These are phyloP conservation scores for Ogataea pini DNA, from an alignment of 805 yeast genomes.

Conservation along the genomic window DNA sequence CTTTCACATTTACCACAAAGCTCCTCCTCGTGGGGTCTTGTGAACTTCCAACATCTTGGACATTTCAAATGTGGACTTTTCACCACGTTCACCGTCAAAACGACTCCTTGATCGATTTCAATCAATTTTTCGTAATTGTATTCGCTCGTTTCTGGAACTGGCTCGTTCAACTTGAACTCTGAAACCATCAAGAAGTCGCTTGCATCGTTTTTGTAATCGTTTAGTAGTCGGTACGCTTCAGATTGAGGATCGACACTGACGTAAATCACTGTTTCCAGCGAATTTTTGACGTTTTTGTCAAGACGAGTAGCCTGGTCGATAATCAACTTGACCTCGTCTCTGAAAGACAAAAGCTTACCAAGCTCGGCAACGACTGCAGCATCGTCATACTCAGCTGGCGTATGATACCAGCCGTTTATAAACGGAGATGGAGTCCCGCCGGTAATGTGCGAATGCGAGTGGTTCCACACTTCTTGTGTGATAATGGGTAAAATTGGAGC, in stretches of 20 bases:
- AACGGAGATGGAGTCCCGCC: constrained; percentile 44
- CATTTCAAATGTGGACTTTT: constrained; percentile 55
- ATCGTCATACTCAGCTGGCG: constrained; percentile 39
- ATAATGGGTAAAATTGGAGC: constrained; percentile 83
- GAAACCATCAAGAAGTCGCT: constrained; percentile 68
- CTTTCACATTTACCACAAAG: constrained; percentile 68
- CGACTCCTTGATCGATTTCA: constrained; percentile 30
- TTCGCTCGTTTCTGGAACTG: constrained; percentile 3
- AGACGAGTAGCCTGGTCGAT: constrained; percentile 58
- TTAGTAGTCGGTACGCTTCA: constrained; percentile 19
- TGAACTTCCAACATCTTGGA: constrained; percentile 92
- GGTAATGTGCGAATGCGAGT: constrained; percentile 40
- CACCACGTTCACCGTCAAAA: constrained; percentile 40
- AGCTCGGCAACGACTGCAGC: constrained; percentile 45
- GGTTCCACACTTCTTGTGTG: constrained; percentile 86
- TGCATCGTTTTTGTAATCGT: constrained; percentile 43
- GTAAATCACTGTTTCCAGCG: constrained; percentile 57
- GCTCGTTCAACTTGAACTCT: constrained; percentile 41
- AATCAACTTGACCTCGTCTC: constrained; percentile 49
- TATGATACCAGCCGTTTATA: constrained; percentile 43
- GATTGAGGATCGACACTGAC: constrained; percentile 26
- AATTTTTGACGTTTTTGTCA: constrained; percentile 52
- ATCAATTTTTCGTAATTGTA: constrained; percentile 35
- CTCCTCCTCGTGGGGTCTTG: constrained; percentile 48
- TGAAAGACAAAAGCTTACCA: constrained; percentile 45